Base-by-base conservation (phyloP, 164 flowering plant species). In the Paratinospora sagittata region DNA sequence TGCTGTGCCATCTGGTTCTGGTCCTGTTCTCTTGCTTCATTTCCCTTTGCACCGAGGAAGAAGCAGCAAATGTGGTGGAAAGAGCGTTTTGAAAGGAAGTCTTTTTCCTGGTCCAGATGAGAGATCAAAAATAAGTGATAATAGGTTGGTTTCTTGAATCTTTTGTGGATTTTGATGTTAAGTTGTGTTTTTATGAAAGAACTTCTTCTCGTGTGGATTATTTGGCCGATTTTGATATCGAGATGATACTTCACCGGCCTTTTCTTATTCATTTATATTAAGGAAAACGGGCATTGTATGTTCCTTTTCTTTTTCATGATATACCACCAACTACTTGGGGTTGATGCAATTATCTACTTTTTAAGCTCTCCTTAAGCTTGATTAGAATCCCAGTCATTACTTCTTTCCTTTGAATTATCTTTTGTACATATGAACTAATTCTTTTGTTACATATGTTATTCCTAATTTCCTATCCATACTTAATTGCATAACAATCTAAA, bases 21-120 rank as follows among this genome's bases (percentile, higher is more conserved):
- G 91, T 67, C 89, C 94, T 69, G 91, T 89, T 24, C 86, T 89
- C 27, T 76, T 89, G 19, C 91, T 87, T 69, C 94, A 89, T 68
- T 81, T 89, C 61, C 94, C 94, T 1, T 77, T 87, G 76, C 80
- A 87, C 72, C 70, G 49, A 7, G 72, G 74, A 23, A 43, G 65
- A 61, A 64, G 74, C 34, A 71, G 52, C 49, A 41, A 63, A 55
- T 77, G 73, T 71, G 66, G 43, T 24, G 72, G 70, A 49, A 19
- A 27, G 47, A 47, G 45, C 63, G 47, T 67, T 68, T 62, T 66
- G 7, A 68, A 30, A 14, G 27, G 71, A 69, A 37, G 61, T 69
- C 45, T 39, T 43, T 63, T 65, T 26, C 49, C 49, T 63, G 12
- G 17, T 52, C 62, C 63, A 27, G 27, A 68, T 43, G 57, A 24